A percentile compares a stretch with the other conserved stretches of the same genome.
Conservation (phyloP, 768 basidiomycete species). For the Trametes gibbosa region DNA sequence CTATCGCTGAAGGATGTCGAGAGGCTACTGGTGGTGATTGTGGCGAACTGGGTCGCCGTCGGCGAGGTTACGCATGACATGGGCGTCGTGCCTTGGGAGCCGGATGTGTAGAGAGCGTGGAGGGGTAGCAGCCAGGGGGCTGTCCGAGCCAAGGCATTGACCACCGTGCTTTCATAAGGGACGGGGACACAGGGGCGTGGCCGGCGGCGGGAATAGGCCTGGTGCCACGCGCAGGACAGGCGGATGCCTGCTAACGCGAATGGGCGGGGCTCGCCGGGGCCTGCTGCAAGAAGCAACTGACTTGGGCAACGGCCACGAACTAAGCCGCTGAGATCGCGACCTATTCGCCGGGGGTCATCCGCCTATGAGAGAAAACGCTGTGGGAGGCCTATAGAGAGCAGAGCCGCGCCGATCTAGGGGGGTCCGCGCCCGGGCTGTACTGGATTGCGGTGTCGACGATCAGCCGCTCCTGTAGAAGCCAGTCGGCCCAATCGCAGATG, state of each 20-base stretch:
- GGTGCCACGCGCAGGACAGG: constrained; percentile 6
- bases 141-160: not conserved
- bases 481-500: not conserved
- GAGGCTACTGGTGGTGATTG: constrained; percentile 18
- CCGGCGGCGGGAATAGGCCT: constrained; percentile 12
- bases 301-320: not conserved
- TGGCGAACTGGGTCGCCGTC: constrained; percentile 22
- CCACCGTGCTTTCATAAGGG: not conserved
- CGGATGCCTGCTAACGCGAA: constrained; percentile 1
- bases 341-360: not conserved
- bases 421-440: not conserved
- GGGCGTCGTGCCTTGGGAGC: not conserved
- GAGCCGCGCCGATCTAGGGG: not conserved
- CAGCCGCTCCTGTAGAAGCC: not conserved
- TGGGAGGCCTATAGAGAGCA: not conserved
- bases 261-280: not conserved
- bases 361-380: not conserved
- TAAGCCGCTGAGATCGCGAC: not conserved
- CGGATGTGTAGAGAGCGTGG: not conserved
- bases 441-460: not conserved
- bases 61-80: constrained; percentile 15
- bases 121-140: not conserved
- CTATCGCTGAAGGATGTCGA: constrained; percentile 19
- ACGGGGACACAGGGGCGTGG: constrained; percentile 10
- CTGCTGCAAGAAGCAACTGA: not conserved